phyloP scores from a whole-genome alignment of 2,329 filamentous ascomycete species.

The Pezicula carpinea region DNA sequence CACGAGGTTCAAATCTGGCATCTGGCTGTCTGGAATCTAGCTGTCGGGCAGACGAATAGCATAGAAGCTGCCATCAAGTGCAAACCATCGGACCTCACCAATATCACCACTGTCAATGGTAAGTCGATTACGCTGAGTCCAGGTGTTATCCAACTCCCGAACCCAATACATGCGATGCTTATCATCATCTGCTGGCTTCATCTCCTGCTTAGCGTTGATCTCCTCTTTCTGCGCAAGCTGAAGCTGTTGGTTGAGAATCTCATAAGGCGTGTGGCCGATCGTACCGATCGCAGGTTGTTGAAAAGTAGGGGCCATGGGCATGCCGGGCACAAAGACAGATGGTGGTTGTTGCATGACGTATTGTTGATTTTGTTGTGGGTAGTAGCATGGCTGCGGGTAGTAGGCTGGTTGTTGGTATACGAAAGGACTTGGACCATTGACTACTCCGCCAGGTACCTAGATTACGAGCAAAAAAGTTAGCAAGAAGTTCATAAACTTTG shows the following conservation, averaged over 20 bases:
- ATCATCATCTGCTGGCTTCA: constrained; percentile 58
- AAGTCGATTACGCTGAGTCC: constrained; percentile 53
- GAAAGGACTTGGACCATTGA: constrained; percentile 1
- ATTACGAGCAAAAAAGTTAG: background rate
- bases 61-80: constrained; percentile 56
- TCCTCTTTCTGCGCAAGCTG: constrained; percentile 14
- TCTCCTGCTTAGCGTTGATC: constrained; percentile 43
- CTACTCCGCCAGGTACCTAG: background rate
- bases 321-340: constrained; percentile 1
- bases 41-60: constrained; percentile 45
- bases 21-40: constrained; percentile 3
- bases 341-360: constrained; percentile 8
- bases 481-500: background rate
- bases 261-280: constrained; percentile 15
- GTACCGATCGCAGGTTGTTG: constrained; percentile 13
- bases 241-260: constrained; percentile 22
- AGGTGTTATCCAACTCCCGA: constrained; percentile 56
- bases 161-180: constrained; percentile 56
- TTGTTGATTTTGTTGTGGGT: background rate
- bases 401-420: constrained; percentile 9
- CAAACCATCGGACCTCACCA: constrained; percentile 54
- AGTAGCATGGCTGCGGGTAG: background rate
- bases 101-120: constrained; percentile 52
- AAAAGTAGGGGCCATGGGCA: constrained; percentile 6
- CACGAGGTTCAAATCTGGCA: background rate